Base-by-base conservation (phyloP, 176 grass and related monocot species). In the Alopecurus myosuroides region DNA sequence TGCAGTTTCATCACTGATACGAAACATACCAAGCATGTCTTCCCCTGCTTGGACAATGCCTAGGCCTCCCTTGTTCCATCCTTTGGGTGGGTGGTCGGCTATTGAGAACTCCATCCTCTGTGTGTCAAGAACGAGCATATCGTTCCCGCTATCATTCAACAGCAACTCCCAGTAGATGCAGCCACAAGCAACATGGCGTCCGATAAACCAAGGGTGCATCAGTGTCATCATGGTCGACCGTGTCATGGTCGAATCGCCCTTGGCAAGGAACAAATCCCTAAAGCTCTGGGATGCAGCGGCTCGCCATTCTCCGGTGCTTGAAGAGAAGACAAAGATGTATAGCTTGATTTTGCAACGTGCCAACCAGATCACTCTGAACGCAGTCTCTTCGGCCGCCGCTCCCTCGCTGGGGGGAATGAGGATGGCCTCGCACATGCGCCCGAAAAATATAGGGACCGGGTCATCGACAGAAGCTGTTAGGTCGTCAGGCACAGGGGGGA, bases 291-390 rank as follows among this genome's bases (percentile, higher is more conserved):
- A 63, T 31, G 60, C 60, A 31, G 28, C 60, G 13, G 3, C 1
- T 7, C 14, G 28, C 60, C 57, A 61, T 26, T 29, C 8, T 14
- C 57, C 57, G 57, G 57, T 13, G 57, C 25, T 61, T 5, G 57
- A 61, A 28, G 57, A 61, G 28, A 63, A 31, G 58, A 62, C 28
- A 2, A 31, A 30, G 28, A 63, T 31, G 60, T 6, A 31, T 17
- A 17, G 2, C 60, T 31, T 63, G 60, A 31, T 7, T 29, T 63
- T 7, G 60, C 26, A 63, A 17, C 60, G 26, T 3, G 53, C 53
- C 44, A 88, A 29, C 46, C 45, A 81, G 11, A 85, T 36, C 28
- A 85, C 87, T 15, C 13, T 23, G 48, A 89, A 89, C 20, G 69
- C 74, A 0, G 45, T 3, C 40, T 9, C 72, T 18, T 33, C 41